Percentiles rank a stretch among this genome's conserved stretches.
Conservation (phyloP, 1,284 basidiomycete genomes). For the Inonotus hispidus region DNA sequence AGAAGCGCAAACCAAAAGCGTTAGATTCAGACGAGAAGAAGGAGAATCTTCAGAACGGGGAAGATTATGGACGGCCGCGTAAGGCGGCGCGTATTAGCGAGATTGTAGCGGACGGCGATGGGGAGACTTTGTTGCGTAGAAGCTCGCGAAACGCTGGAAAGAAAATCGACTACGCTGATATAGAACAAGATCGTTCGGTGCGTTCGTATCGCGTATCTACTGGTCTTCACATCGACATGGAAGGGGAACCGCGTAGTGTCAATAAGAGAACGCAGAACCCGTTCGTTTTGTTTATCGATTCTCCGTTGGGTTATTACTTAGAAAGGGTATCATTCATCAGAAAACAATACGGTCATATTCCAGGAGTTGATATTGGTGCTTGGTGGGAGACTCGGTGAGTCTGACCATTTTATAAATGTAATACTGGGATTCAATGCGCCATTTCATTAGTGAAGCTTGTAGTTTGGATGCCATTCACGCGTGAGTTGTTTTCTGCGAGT, state of each 20-base stretch:
- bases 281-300: conserved; percentile 35
- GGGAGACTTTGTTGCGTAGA: conserved; percentile 36
- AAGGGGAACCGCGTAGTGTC: conserved; percentile 25
- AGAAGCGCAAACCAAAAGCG: conserved; percentile 21
- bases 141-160: conserved; percentile 62
- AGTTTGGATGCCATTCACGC: conserved; percentile 71
- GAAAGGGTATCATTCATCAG: conserved; percentile 21
- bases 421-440: neutral
- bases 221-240: conserved; percentile 18
- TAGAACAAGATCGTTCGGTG: conserved; percentile 28
- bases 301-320: neutral
- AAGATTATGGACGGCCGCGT: neutral
- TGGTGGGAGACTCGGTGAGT: conserved; percentile 66
- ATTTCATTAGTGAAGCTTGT: conserved; percentile 47
- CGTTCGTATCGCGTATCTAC: conserved; percentile 6
- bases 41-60: neutral
- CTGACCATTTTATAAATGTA: neutral
- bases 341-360: conserved; percentile 58
- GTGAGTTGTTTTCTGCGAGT: conserved; percentile 36
- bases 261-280: conserved; percentile 51
- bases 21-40: conserved; percentile 5
- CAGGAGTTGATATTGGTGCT: conserved; percentile 67
- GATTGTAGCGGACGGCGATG: conserved; percentile 23
- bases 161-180: conserved; percentile 43
- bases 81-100: conserved; percentile 21